A percentile compares a stretch with the other conserved stretches of the same genome.
Conservation (phyloP, 2,329 filamentous ascomycete species). For the Zopfia rhizophila region DNA sequence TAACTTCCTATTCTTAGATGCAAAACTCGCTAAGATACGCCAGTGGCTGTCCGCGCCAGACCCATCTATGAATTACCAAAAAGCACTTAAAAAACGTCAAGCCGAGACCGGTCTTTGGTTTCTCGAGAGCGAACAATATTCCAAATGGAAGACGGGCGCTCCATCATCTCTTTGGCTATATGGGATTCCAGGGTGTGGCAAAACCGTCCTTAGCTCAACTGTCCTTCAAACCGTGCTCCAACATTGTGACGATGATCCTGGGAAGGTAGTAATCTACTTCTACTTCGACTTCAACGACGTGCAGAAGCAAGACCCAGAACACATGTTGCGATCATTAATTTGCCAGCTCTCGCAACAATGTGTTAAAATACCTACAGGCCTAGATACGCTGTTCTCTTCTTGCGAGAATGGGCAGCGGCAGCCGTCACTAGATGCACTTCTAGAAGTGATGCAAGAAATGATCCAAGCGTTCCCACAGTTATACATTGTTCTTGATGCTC, state of each 20-base stretch:
- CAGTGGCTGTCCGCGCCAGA: constrained; percentile 50
- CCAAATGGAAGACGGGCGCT: constrained; percentile 40
- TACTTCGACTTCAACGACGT: constrained; percentile 52
- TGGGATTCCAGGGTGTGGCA: constrained; percentile 56
- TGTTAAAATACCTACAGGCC: constrained; percentile 14
- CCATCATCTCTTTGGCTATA: constrained; percentile 52
- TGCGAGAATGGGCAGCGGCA: constrained; percentile 31
- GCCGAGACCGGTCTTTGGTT: constrained; percentile 50
- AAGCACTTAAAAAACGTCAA: constrained; percentile 43
- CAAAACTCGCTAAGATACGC: constrained; percentile 24
- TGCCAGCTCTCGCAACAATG: constrained; percentile 44
- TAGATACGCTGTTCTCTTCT: constrained; percentile 40
- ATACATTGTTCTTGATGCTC: constrained; percentile 38
- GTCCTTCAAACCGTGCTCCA: constrained; percentile 45
- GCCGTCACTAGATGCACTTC: constrained; percentile 34
- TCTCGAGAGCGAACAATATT: constrained; percentile 37
- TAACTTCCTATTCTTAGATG: constrained; percentile 15
- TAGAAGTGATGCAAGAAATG: constrained; percentile 32
- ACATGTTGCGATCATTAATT: constrained; percentile 52
- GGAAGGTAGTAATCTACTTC: constrained; percentile 32
- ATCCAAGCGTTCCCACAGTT: constrained; percentile 32
- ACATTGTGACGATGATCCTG: constrained; percentile 18
- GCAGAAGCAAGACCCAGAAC: constrained; percentile 47
- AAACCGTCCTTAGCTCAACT: constrained; percentile 54
- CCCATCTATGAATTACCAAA: constrained; percentile 46